Base-by-base conservation (phyloP, 768 basidiomycete genomes). In the Trametes villosa region DNA sequence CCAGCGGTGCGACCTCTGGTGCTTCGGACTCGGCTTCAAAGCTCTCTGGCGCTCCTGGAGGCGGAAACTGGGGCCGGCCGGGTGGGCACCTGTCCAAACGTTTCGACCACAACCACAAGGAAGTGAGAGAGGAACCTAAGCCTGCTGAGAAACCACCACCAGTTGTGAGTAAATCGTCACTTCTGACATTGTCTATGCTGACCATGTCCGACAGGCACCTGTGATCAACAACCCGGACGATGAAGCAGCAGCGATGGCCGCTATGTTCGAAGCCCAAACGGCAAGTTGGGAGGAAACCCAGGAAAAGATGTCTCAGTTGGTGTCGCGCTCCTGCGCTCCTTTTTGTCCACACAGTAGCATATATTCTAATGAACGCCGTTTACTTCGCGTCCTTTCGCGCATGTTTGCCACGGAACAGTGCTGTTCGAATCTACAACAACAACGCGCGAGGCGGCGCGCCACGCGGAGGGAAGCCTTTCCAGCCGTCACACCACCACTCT, bases 291-390 rank as follows among this genome's bases (percentile, higher is more conserved):
- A 97, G 80, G 92, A 96, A 84, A 90, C 95, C 71, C 94, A 98
- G 79, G 95, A 98, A 83, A 94, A 96, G 84, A 98, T 99, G 96
- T 91, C 95, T 73, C 89, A 94, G 97, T 99, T 82, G 81, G 96
- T 95, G 80, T 86, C 78, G 79, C 81, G 81, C 82, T 72, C 74
- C 68, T 69, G 71, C 73, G 73, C 78, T 79, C 78, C 75, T 81
- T 78, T 79, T 83, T 76, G 84, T 74, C 70, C 76, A 75, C 78
- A 83, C 88, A 87, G 86, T 89, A 88, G 83, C 77, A 66, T 73
- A 68, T 69, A 75, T 66, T 91, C 89, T 90, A 87, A 91, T 90
- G 83, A 83, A 86, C 81, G 76, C 77, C 68, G 69, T 80, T 80
- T 75, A 69, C 75, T 77, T 24, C 49, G 27, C 50, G 18, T 44